These are phyloP conservation scores for Ilyonectria mors-panacis DNA, from an alignment of 2,329 filamentous ascomycete species.

Conservation along the genomic window DNA sequence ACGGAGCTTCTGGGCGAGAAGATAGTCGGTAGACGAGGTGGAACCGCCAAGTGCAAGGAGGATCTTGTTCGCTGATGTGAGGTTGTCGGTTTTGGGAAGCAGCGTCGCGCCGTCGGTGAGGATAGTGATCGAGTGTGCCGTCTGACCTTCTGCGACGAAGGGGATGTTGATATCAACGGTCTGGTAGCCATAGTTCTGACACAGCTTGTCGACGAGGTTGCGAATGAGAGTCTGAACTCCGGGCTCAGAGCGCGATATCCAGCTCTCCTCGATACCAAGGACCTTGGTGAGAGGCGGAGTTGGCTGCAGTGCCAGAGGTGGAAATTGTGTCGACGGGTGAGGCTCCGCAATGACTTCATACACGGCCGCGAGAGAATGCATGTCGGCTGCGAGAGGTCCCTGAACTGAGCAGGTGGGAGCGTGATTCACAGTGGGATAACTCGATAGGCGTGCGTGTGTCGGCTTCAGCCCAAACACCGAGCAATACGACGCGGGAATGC, in stretches of 20 bases:
- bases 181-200: slow-evolving; percentile 65
- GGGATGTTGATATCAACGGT: slow-evolving; percentile 72
- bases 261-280: slow-evolving; percentile 75
- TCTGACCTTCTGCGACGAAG: slow-evolving; percentile 73
- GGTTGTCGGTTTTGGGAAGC: slow-evolving; percentile 61
- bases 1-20: slow-evolving; percentile 79
- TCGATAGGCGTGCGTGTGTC: slow-evolving; percentile 76
- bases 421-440: slow-evolving; percentile 70
- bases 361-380: slow-evolving; percentile 75
- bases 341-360: slow-evolving; percentile 77
- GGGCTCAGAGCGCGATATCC: slow-evolving; percentile 68
- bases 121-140: slow-evolving; percentile 82
- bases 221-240: slow-evolving; percentile 60
- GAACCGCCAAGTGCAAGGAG: slow-evolving; percentile 75
- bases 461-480: slow-evolving; percentile 83
- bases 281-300: slow-evolving; percentile 57
- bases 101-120: slow-evolving; percentile 72
- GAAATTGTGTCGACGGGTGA: slow-evolving; percentile 72
- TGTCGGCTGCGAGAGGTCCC: slow-evolving; percentile 77
- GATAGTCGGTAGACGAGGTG: slow-evolving; percentile 75
- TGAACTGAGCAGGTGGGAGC: slow-evolving; percentile 75
- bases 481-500: slow-evolving; percentile 80
- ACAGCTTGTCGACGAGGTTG: slow-evolving; percentile 67
- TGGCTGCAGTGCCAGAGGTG: slow-evolving; percentile 51
- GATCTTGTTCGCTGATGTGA: slow-evolving; percentile 75